Evolutionary conservation across 2,329 filamentous ascomycete genomes (phyloP).

Genomic region (Penicillium freii): DNA sequence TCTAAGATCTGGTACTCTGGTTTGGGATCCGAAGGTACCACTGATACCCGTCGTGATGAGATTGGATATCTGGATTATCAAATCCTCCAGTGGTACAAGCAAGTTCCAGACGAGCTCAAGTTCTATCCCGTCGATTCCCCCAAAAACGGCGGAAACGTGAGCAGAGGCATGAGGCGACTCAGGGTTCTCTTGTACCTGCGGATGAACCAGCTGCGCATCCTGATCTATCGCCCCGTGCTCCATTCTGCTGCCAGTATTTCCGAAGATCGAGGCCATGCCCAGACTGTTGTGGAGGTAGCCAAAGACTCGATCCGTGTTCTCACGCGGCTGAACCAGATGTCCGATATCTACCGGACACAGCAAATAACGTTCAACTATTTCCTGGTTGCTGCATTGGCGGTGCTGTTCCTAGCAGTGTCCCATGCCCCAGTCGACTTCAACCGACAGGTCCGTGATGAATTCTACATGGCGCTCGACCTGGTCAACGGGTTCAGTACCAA

Average conservation of each 20-base stretch:
- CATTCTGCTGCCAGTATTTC: slow-evolving; percentile 82
- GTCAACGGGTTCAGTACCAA: slow-evolving; percentile 62
- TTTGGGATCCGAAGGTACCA: slow-evolving; percentile 64
- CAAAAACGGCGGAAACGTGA: slow-evolving; percentile 49
- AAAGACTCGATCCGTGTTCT: slow-evolving; percentile 64
- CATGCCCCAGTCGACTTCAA: slow-evolving; percentile 63
- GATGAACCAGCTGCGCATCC: slow-evolving; percentile 84
- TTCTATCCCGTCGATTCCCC: slow-evolving; percentile 58
- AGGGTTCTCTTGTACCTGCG: slow-evolving; percentile 82
- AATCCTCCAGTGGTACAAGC: slow-evolving; percentile 81
- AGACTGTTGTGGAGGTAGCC: slow-evolving; percentile 64
- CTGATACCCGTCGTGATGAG: slow-evolving; percentile 67
- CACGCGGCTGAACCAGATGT: slow-evolving; percentile 60
- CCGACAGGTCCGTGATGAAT: slow-evolving; percentile 61
- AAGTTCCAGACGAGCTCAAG: slow-evolving; percentile 63
- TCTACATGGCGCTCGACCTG: slow-evolving; percentile 65
- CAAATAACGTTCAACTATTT: slow-evolving; percentile 68
- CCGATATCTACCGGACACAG: slow-evolving; percentile 62
- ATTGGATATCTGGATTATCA: slow-evolving; percentile 80
- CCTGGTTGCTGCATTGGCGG: slow-evolving; percentile 61
- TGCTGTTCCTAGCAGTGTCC: slow-evolving; percentile 63
- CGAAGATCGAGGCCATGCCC: slow-evolving; percentile 69
- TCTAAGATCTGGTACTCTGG: slow-evolving; percentile 86
- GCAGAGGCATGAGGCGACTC: slow-evolving; percentile 68
- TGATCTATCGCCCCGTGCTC: slow-evolving; percentile 82